Percentiles rank a stretch among this genome's conserved stretches.
phyloP scores from a whole-genome alignment of 1,284 basidiomycete species.

The Microbotryum scabiosae region DNA sequence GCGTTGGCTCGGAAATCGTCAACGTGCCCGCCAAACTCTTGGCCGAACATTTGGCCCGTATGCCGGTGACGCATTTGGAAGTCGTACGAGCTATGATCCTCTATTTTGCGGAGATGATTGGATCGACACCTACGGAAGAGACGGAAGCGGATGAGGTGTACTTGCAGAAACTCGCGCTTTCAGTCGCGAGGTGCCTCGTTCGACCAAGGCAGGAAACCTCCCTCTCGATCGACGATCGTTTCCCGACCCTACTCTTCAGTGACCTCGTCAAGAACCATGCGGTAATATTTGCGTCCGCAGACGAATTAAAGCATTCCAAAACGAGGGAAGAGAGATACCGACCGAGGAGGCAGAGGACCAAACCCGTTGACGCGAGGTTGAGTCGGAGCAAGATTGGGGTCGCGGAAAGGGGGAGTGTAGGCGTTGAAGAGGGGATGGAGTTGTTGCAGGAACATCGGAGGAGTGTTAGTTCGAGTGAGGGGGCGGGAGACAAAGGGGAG shows the following conservation, averaged over 20 bases:
- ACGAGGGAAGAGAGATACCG: slow-evolving; percentile 20
- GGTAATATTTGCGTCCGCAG: slow-evolving; percentile 8
- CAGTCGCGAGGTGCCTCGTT: slow-evolving; percentile 27
- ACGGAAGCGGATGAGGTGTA: slow-evolving; percentile 19
- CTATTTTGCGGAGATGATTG: slow-evolving; percentile 17
- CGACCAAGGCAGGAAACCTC: slow-evolving; percentile 23
- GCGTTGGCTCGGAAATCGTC: slow-evolving; percentile 3
- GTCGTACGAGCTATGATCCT: slow-evolving; percentile 17
- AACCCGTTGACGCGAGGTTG: slow-evolving; percentile 29
- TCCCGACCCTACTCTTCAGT: slow-evolving; percentile 26
- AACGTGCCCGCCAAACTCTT: slow-evolving; percentile 12
- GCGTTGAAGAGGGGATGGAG: background rate
- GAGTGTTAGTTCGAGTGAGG: no score
- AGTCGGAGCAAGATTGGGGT: slow-evolving; percentile 12
- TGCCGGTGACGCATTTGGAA: slow-evolving; percentile 24
- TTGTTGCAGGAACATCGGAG: background rate
- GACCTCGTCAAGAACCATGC: slow-evolving; percentile 18
- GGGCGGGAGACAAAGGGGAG: no score
- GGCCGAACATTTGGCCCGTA: slow-evolving; percentile 6
- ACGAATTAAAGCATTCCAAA: slow-evolving; percentile 10
- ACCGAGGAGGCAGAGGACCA: slow-evolving; percentile 32
- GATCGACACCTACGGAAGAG: background rate
- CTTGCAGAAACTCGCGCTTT: slow-evolving; percentile 32
- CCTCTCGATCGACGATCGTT: slow-evolving; percentile 32
- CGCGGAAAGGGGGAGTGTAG: background rate